These are phyloP conservation scores for Penicillium lividum DNA, from an alignment of 495 filamentous ascomycete genomes.

Conservation along the genomic window DNA sequence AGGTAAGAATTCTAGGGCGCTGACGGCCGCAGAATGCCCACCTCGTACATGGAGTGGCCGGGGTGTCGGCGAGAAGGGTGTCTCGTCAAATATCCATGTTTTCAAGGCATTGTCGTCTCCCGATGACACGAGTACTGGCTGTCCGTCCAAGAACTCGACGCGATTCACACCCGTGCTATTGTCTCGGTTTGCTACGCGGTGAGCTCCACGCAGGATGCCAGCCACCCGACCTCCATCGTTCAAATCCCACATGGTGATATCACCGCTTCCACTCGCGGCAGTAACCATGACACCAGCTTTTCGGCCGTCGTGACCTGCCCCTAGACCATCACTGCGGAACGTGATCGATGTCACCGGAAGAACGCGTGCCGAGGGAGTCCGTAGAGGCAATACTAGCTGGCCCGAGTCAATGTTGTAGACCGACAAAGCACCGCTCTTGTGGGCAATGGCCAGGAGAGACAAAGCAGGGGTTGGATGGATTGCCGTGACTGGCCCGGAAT, in stretches of 20 bases:
- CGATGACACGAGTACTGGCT: conserved; percentile 84
- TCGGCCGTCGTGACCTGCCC: conserved; percentile 83
- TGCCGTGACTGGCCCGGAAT: conserved; percentile 74
- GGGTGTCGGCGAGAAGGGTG: conserved; percentile 80
- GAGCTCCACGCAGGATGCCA: conserved; percentile 80
- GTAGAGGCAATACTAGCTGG: conserved; percentile 64
- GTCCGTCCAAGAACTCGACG: conserved; percentile 87
- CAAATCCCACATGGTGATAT: conserved; percentile 95
- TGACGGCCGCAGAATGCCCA: conserved; percentile 86
- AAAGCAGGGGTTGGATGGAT: conserved; percentile 80
- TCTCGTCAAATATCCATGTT: conserved; percentile 92
- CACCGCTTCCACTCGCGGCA: conserved; percentile 66
- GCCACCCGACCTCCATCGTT: conserved; percentile 80
- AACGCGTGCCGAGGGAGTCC: conserved; percentile 53
- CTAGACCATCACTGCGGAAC: conserved; percentile 88
- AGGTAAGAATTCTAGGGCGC: conserved; percentile 76
- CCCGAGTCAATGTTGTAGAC: conserved; percentile 81
- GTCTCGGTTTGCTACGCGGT: conserved; percentile 64
- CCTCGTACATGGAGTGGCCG: conserved; percentile 79
- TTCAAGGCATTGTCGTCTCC: conserved; percentile 92
- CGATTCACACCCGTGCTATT: conserved; percentile 66
- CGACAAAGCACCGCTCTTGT: conserved; percentile 72
- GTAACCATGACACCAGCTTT: conserved; percentile 86
- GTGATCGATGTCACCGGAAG: conserved; percentile 74
- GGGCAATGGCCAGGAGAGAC: conserved; percentile 84